Percentiles rank a stretch among this genome's conserved stretches.
Evolutionary conservation across 345 rosid species (phyloP).

Genomic region (Ailanthus altissimus): DNA sequence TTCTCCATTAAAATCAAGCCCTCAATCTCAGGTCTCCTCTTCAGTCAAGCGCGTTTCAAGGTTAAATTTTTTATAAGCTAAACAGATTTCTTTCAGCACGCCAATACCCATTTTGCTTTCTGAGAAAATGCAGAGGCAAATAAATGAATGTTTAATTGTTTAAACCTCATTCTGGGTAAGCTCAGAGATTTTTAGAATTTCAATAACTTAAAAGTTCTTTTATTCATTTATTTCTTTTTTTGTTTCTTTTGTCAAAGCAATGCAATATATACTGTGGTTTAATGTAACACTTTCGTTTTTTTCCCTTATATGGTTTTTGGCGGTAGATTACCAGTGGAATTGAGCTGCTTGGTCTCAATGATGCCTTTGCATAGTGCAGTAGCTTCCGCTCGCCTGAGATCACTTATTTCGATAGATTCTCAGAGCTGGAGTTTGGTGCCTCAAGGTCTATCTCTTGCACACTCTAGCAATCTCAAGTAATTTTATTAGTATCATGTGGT

Average conservation of each 20-base stretch:
- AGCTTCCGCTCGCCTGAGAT: slow-evolving; percentile 38
- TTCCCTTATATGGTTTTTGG: slow-evolving; percentile 13
- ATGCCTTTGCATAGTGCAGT: slow-evolving; percentile 39
- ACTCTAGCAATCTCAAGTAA: background rate
- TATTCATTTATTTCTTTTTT: background rate
- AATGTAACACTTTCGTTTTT: background rate
- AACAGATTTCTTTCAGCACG: no score
- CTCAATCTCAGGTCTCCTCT: slow-evolving; percentile 25
- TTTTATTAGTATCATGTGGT: no score
- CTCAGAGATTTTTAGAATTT: background rate
- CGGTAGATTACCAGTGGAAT: slow-evolving; percentile 40
- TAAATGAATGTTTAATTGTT: background rate
- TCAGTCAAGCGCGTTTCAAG: slow-evolving; percentile 34
- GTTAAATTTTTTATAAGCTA: slow-evolving; percentile 20
- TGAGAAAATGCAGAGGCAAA: background rate
- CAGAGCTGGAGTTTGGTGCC: slow-evolving; percentile 40
- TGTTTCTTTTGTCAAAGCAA: no score
- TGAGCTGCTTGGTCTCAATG: slow-evolving; percentile 37
- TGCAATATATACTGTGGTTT: background rate
- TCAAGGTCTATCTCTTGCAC: slow-evolving; percentile 29
- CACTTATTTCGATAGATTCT: slow-evolving; percentile 29
- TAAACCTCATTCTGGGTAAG: background rate
- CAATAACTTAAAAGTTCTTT: background rate
- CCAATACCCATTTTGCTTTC: background rate
- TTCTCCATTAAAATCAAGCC: slow-evolving; percentile 28